A percentile compares a stretch with the other conserved stretches of the same genome.
Evolutionary conservation across 208 protist genomes (phyloP).

Genomic region (Trypanosoma melophagium): DNA sequence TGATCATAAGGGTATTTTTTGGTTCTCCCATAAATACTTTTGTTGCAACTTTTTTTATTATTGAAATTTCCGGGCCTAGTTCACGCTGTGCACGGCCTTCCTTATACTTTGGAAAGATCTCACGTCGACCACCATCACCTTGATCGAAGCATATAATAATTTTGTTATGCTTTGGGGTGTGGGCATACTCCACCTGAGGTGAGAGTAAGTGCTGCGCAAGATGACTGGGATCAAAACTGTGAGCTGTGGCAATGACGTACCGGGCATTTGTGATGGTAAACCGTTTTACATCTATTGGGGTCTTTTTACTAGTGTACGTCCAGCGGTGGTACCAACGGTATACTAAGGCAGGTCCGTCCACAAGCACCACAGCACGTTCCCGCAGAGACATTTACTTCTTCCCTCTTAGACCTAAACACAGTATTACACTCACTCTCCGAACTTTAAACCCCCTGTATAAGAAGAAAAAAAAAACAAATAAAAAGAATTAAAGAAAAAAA

Average conservation of each 20-base stretch:
- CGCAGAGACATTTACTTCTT: conserved; percentile 50
- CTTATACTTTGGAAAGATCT: conserved; percentile 82
- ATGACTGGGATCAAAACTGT: conserved; percentile 87
- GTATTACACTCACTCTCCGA: too few relatives aligned
- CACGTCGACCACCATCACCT: conserved; percentile 82
- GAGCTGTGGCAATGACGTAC: conserved; percentile 72
- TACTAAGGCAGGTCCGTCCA: conserved; percentile 83
- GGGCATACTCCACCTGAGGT: conserved; percentile 79
- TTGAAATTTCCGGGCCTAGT: conserved; percentile 44
- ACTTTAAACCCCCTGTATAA: neutral
- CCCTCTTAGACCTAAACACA: neutral
- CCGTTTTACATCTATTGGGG: conserved; percentile 61
- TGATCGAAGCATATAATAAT: conserved; percentile 88
- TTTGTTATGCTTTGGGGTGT: conserved; percentile 88
- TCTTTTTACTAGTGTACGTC: conserved; percentile 58
- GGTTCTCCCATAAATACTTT: conserved; percentile 82
- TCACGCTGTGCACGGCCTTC: conserved; percentile 50
- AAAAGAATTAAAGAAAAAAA: too few relatives aligned
- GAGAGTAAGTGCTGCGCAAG: conserved; percentile 84
- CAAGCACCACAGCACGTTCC: conserved; percentile 72
- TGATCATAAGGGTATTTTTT: conserved; percentile 54
- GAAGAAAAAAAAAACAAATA: too few relatives aligned
- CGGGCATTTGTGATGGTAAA: conserved; percentile 84
- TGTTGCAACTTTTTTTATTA: conserved; percentile 83
- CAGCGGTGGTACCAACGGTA: conserved; percentile 91